phyloP scores from a whole-genome alignment of 805 yeast genomes.

The Kurtzmaniella cleridarum region DNA sequence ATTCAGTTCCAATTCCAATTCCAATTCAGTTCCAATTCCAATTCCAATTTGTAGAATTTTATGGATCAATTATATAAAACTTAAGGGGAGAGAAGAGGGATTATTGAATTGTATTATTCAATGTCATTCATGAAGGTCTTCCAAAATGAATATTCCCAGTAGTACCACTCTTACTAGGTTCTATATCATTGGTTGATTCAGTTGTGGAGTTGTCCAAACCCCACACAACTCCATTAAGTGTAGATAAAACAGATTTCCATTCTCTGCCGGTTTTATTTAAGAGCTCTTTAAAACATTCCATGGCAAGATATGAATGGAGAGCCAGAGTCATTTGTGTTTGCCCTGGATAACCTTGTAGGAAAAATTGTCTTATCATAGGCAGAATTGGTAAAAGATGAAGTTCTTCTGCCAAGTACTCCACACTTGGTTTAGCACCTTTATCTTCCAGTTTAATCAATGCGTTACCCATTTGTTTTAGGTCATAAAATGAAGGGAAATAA shows the following conservation, averaged over 20 bases:
- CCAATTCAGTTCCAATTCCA: conserved; percentile 3
- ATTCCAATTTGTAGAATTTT: conserved; percentile 1
- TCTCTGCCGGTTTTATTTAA: conserved; percentile 22
- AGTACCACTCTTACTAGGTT: conserved; percentile 12
- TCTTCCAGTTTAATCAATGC: conserved; percentile 19
- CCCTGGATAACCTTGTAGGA: conserved; percentile 17
- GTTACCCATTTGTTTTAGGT: conserved; percentile 56
- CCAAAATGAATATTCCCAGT: conserved; percentile 30
- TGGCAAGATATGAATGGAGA: conserved; percentile 58
- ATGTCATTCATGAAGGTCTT: conserved; percentile 14
- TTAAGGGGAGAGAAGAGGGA: no score
- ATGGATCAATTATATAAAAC: conserved; percentile 3
- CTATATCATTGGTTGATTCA: conserved; percentile 1
- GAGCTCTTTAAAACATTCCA: conserved; percentile 61
- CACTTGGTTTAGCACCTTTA: conserved; percentile 36
- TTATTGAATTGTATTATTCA: not conserved
- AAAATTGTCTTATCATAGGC: conserved; percentile 39
- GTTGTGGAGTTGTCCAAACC: conserved; percentile 33
- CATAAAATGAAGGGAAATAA: conserved; percentile 80
- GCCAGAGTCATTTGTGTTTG: conserved; percentile 41
- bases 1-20: no score
- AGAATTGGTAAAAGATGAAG: conserved; percentile 57
- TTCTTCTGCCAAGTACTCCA: conserved; percentile 67
- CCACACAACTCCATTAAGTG: conserved; percentile 46
- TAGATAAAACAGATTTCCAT: conserved; percentile 1